A percentile compares a stretch with the other conserved stretches of the same genome.
These are phyloP conservation scores for Multifurca ochricompacta DNA, from an alignment of 768 basidiomycete genomes.

Conservation along the genomic window DNA sequence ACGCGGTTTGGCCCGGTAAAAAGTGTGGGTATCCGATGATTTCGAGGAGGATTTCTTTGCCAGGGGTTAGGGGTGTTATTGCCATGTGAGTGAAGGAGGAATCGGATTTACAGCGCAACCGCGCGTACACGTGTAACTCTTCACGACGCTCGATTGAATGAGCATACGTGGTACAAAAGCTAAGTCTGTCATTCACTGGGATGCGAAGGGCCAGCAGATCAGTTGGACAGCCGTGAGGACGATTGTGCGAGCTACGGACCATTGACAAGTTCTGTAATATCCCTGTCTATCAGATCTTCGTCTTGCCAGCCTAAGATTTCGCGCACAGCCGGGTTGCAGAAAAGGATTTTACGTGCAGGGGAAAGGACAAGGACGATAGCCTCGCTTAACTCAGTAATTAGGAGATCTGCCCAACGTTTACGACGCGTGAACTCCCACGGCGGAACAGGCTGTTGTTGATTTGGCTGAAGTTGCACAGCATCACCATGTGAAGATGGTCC, in stretches of 20 bases:
- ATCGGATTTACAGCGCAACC: slow-evolving; percentile 45
- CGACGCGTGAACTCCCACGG: slow-evolving; percentile 78
- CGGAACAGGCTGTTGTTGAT: slow-evolving; percentile 14
- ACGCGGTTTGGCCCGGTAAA: slow-evolving; percentile 32
- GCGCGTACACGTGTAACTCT: slow-evolving; percentile 52
- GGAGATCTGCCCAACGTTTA: slow-evolving; percentile 79
- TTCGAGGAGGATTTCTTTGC: slow-evolving; percentile 58
- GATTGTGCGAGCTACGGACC: slow-evolving; percentile 22
- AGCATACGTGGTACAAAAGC: slow-evolving; percentile 42
- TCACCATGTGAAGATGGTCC: slow-evolving; percentile 2
- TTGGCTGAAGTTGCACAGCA: slow-evolving; percentile 6
- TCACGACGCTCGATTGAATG: slow-evolving; percentile 41
- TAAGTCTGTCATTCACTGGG: slow-evolving; percentile 48
- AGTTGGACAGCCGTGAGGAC: slow-evolving; percentile 15
- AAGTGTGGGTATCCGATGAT: slow-evolving; percentile 59
- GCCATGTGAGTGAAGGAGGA: slow-evolving; percentile 23
- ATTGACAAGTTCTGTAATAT: slow-evolving; percentile 58
- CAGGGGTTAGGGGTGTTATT: slow-evolving; percentile 23
- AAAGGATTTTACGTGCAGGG: slow-evolving; percentile 52
- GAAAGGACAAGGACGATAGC: slow-evolving; percentile 64
- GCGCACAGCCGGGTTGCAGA: slow-evolving; percentile 57
- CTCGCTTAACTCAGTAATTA: slow-evolving; percentile 70
- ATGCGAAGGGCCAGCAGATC: neutral
- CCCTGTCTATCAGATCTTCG: slow-evolving; percentile 60
- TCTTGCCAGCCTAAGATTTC: slow-evolving; percentile 76